Evolutionary conservation across 768 basidiomycete species (phyloP).

Genomic region (Phaeotremella skinneri): DNA sequence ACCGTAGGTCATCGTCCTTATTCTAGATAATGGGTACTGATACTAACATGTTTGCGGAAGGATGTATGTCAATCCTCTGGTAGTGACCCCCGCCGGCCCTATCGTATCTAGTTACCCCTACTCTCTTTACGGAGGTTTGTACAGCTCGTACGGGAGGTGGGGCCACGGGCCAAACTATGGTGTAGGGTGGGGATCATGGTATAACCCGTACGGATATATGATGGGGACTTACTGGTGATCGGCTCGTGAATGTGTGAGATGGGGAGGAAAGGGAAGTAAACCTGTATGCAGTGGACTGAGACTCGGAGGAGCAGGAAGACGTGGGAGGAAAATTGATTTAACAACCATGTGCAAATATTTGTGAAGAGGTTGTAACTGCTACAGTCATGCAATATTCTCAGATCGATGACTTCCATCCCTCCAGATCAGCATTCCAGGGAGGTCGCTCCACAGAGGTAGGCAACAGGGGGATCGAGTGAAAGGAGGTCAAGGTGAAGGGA

Average conservation of each 20-base stretch:
- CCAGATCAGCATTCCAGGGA: too few species aligned
- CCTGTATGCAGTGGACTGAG: too few species aligned
- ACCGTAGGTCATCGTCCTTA: too few species aligned
- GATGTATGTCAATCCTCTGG: neutral
- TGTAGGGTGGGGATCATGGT: constrained; percentile 21
- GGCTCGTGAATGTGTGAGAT: neutral
- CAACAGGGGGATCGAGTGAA: too few species aligned
- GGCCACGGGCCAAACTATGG: constrained; percentile 40
- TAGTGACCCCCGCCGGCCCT: constrained; percentile 19
- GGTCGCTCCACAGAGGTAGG: too few species aligned
- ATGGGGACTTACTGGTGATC: constrained; percentile 29
- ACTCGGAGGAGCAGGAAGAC: too few species aligned
- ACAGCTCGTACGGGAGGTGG: constrained; percentile 34
- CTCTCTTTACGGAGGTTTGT: constrained; percentile 28
- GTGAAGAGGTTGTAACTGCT: too few species aligned
- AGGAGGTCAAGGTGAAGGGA: too few species aligned
- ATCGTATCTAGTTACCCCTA: constrained; percentile 18
- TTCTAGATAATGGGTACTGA: neutral
- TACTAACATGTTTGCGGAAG: neutral
- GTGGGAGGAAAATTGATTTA: too few species aligned
- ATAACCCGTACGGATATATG: constrained; percentile 35
- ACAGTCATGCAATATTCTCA: too few species aligned
- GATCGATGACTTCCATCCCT: too few species aligned
- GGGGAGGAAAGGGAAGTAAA: neutral
- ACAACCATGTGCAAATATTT: too few species aligned